A percentile compares a stretch with the other conserved stretches of the same genome.
Evolutionary conservation across 2,329 filamentous ascomycete species (phyloP).

Genomic region (Epichloe sp.): DNA sequence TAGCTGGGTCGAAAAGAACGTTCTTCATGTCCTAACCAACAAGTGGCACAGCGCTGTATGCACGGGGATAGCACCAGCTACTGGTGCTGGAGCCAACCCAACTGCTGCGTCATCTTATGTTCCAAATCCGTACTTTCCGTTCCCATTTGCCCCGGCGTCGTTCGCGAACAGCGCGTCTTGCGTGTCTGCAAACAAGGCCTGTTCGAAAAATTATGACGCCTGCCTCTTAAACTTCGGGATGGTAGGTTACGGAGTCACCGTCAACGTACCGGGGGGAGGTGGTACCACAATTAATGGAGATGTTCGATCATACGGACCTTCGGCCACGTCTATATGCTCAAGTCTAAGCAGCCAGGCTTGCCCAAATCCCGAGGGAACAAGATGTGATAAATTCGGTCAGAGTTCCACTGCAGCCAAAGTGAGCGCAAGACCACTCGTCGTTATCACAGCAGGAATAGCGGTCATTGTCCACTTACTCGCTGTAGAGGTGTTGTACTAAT

Average conservation of each 20-base stretch:
- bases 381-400: conserved; percentile 21
- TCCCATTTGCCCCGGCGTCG: conserved; percentile 41
- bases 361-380: conserved; percentile 25
- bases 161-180: conserved; percentile 39
- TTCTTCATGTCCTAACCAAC: neutral
- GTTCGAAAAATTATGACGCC: conserved; percentile 38
- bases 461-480: neutral
- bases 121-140: conserved; percentile 44
- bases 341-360: conserved; percentile 42
- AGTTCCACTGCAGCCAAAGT: conserved; percentile 2
- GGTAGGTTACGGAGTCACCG: conserved; percentile 37
- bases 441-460: neutral
- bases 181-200: conserved; percentile 36
- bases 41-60: conserved; percentile 32
- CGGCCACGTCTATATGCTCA: conserved; percentile 41
- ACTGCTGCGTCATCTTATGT: conserved; percentile 36
- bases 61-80: conserved; percentile 38
- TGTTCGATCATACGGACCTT: conserved; percentile 25
- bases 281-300: conserved; percentile 37
- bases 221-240: conserved; percentile 38
- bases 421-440: neutral
- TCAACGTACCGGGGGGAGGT: conserved; percentile 39
- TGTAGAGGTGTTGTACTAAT: neutral
- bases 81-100: conserved; percentile 21
- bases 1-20: neutral